Evolutionary conservation across 202 grass and related monocot genomes (phyloP).

Genomic region (Schoenoplectus triqueter): DNA sequence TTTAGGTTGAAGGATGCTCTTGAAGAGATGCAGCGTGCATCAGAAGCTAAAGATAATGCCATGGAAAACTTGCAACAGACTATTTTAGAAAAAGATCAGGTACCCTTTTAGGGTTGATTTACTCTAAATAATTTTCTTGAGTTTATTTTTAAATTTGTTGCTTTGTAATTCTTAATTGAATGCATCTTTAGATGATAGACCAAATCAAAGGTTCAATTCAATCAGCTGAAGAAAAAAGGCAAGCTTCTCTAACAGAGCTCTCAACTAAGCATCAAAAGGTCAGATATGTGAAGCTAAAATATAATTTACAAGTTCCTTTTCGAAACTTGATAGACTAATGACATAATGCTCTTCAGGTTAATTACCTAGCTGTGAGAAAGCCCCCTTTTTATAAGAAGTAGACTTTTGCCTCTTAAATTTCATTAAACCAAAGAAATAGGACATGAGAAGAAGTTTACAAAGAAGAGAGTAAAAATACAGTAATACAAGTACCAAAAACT

Average conservation of each 20-base stretch:
- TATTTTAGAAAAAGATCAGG: slow-evolving; percentile 95
- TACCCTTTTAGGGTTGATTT: slow-evolving; percentile 42
- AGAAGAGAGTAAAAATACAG: not conserved
- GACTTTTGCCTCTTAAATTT: not conserved
- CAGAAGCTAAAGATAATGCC: slow-evolving; percentile 82
- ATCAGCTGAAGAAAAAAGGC: slow-evolving; percentile 85
- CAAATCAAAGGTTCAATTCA: slow-evolving; percentile 88
- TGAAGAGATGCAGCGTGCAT: slow-evolving; percentile 68
- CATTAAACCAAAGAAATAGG: not conserved
- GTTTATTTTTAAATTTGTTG: slow-evolving; percentile 27
- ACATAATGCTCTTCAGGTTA: slow-evolving; percentile 29
- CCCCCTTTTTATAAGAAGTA: not conserved
- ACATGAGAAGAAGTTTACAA: not conserved
- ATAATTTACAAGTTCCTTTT: not conserved
- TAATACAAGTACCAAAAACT: not conserved
- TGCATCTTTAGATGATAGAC: slow-evolving; percentile 75
- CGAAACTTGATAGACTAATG: slow-evolving; percentile 9
- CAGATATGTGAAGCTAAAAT: slow-evolving; percentile 34
- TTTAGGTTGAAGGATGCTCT: slow-evolving; percentile 76
- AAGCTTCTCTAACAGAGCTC: slow-evolving; percentile 69
- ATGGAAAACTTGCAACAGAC: slow-evolving; percentile 84
- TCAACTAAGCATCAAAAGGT: slow-evolving; percentile 90
- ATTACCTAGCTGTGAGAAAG: not conserved
- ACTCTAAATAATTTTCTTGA: slow-evolving; percentile 12
- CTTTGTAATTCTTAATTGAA: slow-evolving; percentile 37